phyloP scores from a whole-genome alignment of 106 monocot genomes.

The Agapanthus africanus region DNA sequence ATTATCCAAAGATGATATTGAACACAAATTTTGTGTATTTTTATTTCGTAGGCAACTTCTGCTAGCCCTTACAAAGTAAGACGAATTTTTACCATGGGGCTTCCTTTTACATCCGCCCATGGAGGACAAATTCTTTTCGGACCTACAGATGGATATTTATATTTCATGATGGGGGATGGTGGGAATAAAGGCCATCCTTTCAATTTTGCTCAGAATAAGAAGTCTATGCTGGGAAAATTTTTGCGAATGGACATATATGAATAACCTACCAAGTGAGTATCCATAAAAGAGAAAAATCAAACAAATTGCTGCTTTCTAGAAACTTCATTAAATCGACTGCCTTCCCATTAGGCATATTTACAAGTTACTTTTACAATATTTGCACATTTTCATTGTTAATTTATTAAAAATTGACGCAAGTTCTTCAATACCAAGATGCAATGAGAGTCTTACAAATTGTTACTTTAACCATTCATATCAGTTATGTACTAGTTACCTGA shows the following conservation, averaged over 20 bases:
- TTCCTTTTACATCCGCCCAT: constrained; percentile 64
- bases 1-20: no score
- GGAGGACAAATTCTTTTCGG: constrained; percentile 93
- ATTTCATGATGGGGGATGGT: constrained; percentile 96
- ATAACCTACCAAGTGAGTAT: constrained; percentile 66
- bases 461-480: no score
- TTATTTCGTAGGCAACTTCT: constrained; percentile 45
- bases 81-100: constrained; percentile 82
- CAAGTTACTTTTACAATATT: no score
- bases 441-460: no score
- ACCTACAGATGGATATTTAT: constrained; percentile 79
- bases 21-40: background rate
- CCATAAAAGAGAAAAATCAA: no score
- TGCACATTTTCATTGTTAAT: no score
- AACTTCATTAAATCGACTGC: no score
- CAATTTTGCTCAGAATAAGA: constrained; percentile 88
- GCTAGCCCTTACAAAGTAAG: constrained; percentile 69
- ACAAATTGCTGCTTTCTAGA: no score
- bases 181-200: constrained; percentile 51
- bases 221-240: constrained; percentile 82
- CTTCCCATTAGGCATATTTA: no score
- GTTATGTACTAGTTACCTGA: no score
- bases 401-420: no score
- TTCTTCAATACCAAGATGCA: no score
- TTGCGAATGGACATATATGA: constrained; percentile 63